A percentile compares a stretch with the other conserved stretches of the same genome.
phyloP scores from a whole-genome alignment of 176 grass and related monocot species.

The Triticum turgidum region DNA sequence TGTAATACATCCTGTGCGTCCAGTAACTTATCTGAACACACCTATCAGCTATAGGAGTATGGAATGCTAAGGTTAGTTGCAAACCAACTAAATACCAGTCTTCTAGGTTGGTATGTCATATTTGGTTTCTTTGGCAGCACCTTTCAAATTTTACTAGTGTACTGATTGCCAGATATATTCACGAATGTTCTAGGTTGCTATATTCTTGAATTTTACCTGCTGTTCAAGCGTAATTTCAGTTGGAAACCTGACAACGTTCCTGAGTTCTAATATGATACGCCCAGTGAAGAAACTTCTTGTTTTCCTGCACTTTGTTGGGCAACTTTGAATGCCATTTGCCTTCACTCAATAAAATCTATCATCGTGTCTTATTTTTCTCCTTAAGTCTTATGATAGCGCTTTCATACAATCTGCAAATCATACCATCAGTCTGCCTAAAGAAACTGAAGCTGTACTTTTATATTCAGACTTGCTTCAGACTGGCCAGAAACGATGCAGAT shows the following conservation, averaged over 20 bases:
- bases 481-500: conserved; percentile 99
- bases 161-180: neutral
- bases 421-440: neutral
- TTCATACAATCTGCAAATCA: neutral
- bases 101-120: neutral
- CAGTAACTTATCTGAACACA: neutral
- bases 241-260: neutral
- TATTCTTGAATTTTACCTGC: neutral
- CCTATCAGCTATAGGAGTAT: neutral
- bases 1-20: neutral
- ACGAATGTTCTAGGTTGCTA: neutral
- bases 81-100: neutral
- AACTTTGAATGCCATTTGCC: neutral
- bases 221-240: conserved; percentile 7
- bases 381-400: neutral
- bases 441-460: conserved; percentile 32
- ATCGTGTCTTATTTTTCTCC: neutral
- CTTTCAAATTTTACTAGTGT: neutral
- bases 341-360: neutral
- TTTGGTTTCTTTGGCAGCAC: neutral
- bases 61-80: neutral
- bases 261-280: neutral
- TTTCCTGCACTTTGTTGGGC: neutral
- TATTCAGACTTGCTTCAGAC: conserved; percentile 80
- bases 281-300: neutral